phyloP scores from a whole-genome alignment of 768 basidiomycete species.

The Hericium alpestre region DNA sequence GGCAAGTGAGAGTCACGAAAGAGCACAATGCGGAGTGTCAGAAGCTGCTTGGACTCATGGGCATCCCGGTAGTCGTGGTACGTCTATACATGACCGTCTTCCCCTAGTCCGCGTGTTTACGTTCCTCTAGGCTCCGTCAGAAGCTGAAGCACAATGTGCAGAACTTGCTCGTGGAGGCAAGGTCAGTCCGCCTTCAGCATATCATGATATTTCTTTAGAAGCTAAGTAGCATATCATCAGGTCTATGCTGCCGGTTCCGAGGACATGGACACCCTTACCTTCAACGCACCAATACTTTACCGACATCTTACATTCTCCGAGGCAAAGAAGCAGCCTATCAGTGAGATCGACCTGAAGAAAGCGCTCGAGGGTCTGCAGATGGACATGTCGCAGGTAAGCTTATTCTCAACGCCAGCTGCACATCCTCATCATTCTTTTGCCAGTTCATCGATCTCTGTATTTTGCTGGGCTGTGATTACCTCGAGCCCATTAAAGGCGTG shows the following conservation, averaged over 20 bases:
- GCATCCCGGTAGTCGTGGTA: slow-evolving; percentile 89
- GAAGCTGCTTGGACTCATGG: slow-evolving; percentile 83
- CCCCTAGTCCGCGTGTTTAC: not conserved
- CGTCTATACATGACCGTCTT: slow-evolving; percentile 19
- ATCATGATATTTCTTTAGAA: not conserved
- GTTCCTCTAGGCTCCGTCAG: slow-evolving; percentile 74
- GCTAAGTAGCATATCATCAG: slow-evolving; percentile 26
- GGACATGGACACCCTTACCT: slow-evolving; percentile 99
- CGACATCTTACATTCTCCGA: slow-evolving; percentile 98
- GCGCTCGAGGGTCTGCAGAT: slow-evolving; percentile 86
- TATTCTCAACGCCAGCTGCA: not conserved
- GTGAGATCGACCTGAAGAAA: slow-evolving; percentile 74
- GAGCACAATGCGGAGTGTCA: slow-evolving; percentile 96
- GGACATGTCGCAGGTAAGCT: slow-evolving; percentile 74
- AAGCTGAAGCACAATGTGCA: slow-evolving; percentile 98
- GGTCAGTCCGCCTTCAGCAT: slow-evolving; percentile 27
- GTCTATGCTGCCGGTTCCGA: slow-evolving; percentile 97
- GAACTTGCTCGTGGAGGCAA: slow-evolving; percentile 95
- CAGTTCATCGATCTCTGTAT: slow-evolving; percentile 96
- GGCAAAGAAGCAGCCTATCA: slow-evolving; percentile 93
- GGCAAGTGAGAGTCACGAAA: slow-evolving; percentile 88
- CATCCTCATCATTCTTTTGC: not conserved
- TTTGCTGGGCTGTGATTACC: slow-evolving; percentile 93
- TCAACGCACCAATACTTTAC: slow-evolving; percentile 81
- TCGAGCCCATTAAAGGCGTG: slow-evolving; percentile 95